A percentile compares a stretch with the other conserved stretches of the same genome.
These are phyloP conservation scores for Septoria petroselini DNA, from an alignment of 2,329 filamentous ascomycete genomes.

Conservation along the genomic window DNA sequence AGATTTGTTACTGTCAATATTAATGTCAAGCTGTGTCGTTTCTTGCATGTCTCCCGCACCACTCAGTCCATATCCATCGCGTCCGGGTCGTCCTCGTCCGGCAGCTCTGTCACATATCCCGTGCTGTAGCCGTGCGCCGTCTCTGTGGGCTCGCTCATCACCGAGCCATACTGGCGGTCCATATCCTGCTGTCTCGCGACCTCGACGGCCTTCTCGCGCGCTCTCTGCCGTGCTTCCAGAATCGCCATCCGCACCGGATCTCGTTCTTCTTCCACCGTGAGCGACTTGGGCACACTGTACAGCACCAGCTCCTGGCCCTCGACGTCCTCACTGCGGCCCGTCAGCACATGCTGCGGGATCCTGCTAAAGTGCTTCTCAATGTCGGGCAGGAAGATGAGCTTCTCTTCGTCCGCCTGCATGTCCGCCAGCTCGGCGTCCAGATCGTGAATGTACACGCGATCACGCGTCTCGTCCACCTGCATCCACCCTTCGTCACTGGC, in stretches of 20 bases:
- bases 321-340: constrained; percentile 53
- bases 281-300: constrained; percentile 73
- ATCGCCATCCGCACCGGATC: constrained; percentile 76
- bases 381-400: constrained; percentile 77
- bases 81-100: constrained; percentile 54
- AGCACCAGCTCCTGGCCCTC: constrained; percentile 69
- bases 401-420: constrained; percentile 57
- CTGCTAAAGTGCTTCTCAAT: constrained; percentile 75
- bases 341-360: constrained; percentile 66
- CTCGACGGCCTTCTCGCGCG: constrained; percentile 52
- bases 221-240: constrained; percentile 69
- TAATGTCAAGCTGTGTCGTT: no score
- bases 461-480: constrained; percentile 80
- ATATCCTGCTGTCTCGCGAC: constrained; percentile 36
- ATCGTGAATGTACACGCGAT: constrained; percentile 88
- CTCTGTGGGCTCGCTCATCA: constrained; percentile 26
- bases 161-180: constrained; percentile 32
- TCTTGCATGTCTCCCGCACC: no score
- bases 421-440: constrained; percentile 82
- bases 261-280: constrained; percentile 73
- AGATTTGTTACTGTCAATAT: no score
- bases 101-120: constrained; percentile 28
- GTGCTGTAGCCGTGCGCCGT: constrained; percentile 37
- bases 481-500: constrained; percentile 61
- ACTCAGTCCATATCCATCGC: constrained; percentile 63